These are phyloP conservation scores for Anaeromyces robustus DNA, from an alignment of 192 early-diverging fungal genomes.

Conservation along the genomic window DNA sequence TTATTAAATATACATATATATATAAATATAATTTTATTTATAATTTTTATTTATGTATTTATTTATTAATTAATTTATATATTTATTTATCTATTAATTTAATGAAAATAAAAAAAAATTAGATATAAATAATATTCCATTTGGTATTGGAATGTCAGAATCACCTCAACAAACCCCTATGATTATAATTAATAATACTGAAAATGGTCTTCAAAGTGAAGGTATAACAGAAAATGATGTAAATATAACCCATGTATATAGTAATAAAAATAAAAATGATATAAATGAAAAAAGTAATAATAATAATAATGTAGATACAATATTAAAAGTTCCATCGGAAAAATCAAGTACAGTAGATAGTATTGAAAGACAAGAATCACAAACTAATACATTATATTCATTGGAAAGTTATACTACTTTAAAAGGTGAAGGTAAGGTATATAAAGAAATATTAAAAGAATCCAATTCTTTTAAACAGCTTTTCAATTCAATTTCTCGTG, in stretches of 20 bases:
- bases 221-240: not conserved
- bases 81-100: too few relatives aligned
- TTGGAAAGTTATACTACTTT: not conserved
- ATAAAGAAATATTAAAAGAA: not conserved
- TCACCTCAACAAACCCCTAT: not conserved
- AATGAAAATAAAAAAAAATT: not conserved
- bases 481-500: not conserved
- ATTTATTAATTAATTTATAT: too few relatives aligned
- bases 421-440: not conserved
- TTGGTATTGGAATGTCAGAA: not conserved
- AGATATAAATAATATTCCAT: not conserved
- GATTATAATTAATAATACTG: not conserved
- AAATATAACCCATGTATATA: not conserved
- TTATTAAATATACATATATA: too few relatives aligned
- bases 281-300: too few relatives aligned
- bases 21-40: too few relatives aligned
- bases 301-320: too few relatives aligned
- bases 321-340: too few relatives aligned
- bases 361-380: too few relatives aligned
- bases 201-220: not conserved
- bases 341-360: too few relatives aligned
- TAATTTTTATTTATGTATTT: too few relatives aligned
- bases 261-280: too few relatives aligned
- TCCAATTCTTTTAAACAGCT: not conserved
- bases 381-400: not conserved